Conservation (phyloP, 2,329 filamentous ascomycete species). For the Berkeleyomyces rouxiae region DNA sequence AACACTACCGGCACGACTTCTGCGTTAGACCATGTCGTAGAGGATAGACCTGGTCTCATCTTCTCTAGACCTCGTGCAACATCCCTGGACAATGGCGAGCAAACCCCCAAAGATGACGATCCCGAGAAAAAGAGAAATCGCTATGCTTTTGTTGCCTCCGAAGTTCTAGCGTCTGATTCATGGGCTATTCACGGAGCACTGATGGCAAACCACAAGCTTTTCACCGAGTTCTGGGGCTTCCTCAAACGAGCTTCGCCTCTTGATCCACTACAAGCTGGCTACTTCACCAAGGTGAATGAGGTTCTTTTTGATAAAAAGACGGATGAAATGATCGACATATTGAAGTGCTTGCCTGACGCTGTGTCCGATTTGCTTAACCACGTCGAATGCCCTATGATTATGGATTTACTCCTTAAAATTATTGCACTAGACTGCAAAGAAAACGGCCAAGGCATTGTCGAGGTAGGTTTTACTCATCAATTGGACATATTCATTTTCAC, state of each 20-base stretch:
- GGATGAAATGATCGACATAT: slow-evolving; percentile 82
- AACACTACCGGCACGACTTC: background rate
- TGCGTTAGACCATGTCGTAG: slow-evolving; percentile 15
- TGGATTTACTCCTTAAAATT: slow-evolving; percentile 93
- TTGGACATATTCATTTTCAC: background rate
- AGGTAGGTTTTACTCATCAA: slow-evolving; percentile 43
- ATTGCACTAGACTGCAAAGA: slow-evolving; percentile 91
- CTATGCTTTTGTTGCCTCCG: slow-evolving; percentile 84
- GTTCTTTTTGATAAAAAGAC: slow-evolving; percentile 96
- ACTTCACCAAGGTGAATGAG: slow-evolving; percentile 98
- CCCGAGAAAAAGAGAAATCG: slow-evolving; percentile 81
- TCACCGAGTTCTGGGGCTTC: slow-evolving; percentile 84
- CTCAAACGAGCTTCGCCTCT: slow-evolving; percentile 68
- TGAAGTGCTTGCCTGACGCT: slow-evolving; percentile 68
- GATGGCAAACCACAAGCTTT: slow-evolving; percentile 62
- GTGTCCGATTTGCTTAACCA: slow-evolving; percentile 77
- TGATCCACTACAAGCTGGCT: slow-evolving; percentile 85
- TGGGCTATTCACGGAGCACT: slow-evolving; percentile 93
- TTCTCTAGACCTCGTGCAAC: slow-evolving; percentile 37
- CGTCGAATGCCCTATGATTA: slow-evolving; percentile 94
- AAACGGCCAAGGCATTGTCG: slow-evolving; percentile 79
- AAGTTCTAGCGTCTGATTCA: slow-evolving; percentile 86
- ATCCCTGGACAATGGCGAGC: slow-evolving; percentile 32
- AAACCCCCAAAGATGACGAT: slow-evolving; percentile 48
- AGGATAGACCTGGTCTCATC: slow-evolving; percentile 19